phyloP scores from a whole-genome alignment of 257 asterid species.

The Nicotiana attenuata region DNA sequence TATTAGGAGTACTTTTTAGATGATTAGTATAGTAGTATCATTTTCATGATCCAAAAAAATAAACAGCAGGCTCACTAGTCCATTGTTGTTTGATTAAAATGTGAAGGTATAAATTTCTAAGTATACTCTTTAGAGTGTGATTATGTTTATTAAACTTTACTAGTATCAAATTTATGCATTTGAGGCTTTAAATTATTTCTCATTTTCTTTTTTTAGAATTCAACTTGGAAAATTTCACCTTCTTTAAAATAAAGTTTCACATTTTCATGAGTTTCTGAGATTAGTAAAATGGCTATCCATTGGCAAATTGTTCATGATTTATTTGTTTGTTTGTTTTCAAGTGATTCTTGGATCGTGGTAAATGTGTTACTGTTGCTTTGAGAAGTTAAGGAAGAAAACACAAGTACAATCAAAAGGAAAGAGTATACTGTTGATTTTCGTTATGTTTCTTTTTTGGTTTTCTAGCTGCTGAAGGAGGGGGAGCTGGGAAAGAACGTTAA shows the following conservation, averaged over 20 bases:
- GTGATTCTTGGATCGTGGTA: background rate
- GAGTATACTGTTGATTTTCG: background rate
- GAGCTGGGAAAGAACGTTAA: slow-evolving; percentile 47
- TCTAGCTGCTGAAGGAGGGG: slow-evolving; percentile 71
- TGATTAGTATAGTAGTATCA: background rate
- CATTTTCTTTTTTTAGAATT: background rate
- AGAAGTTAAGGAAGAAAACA: background rate
- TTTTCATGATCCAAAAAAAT: background rate
- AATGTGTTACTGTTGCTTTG: background rate
- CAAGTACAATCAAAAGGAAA: background rate
- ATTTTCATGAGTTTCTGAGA: background rate
- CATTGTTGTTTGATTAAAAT: background rate
- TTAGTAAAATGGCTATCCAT: background rate
- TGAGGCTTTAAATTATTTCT: background rate
- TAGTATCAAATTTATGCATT: background rate
- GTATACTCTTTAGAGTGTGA: background rate
- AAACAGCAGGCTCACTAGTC: background rate
- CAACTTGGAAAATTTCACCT: background rate
- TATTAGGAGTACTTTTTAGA: background rate
- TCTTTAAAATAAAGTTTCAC: background rate
- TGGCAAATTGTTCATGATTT: background rate
- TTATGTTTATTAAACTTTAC: background rate
- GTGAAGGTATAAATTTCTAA: background rate
- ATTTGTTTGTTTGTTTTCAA: background rate
- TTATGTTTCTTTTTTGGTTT: background rate